Evolutionary conservation across 306 rosid genomes (phyloP).

Genomic region (Cucurbita moschata): DNA sequence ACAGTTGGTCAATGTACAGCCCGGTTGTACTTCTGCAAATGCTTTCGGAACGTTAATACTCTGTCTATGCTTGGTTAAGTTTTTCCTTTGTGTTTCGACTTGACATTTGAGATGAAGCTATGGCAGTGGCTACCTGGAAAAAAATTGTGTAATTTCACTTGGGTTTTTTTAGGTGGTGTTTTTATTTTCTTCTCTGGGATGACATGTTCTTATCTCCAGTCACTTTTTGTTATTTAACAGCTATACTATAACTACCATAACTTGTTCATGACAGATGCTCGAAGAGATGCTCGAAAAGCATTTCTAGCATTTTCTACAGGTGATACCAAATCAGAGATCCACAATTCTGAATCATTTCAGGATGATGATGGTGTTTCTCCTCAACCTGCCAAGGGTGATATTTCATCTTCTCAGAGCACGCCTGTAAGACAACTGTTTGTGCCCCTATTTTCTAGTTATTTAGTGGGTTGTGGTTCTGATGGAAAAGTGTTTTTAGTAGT

Average conservation of each 20-base stretch:
- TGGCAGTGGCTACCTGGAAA: background rate
- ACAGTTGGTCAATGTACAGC: background rate
- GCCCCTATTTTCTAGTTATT: background rate
- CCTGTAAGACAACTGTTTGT: constrained; percentile 39
- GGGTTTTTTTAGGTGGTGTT: background rate
- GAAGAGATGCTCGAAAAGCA: constrained; percentile 86
- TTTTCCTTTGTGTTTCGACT: background rate
- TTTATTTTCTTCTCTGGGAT: background rate
- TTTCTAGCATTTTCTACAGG: constrained; percentile 69
- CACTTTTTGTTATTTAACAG: background rate
- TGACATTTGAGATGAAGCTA: background rate
- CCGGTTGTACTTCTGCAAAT: background rate
- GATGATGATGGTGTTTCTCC: constrained; percentile 23
- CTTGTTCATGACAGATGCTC: constrained; percentile 46
- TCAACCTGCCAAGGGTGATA: constrained; percentile 35
- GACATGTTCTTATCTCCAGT: background rate
- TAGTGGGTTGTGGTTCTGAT: background rate
- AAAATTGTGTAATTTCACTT: background rate
- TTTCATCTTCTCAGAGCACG: constrained; percentile 45
- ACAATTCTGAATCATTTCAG: constrained; percentile 27
- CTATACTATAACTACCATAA: background rate
- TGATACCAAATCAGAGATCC: constrained; percentile 24
- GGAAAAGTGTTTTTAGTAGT: background rate
- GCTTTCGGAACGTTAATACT: background rate
- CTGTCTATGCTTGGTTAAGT: background rate